Conservation (phyloP, 305 asterid genomes). For the Andrographis paniculata region DNA sequence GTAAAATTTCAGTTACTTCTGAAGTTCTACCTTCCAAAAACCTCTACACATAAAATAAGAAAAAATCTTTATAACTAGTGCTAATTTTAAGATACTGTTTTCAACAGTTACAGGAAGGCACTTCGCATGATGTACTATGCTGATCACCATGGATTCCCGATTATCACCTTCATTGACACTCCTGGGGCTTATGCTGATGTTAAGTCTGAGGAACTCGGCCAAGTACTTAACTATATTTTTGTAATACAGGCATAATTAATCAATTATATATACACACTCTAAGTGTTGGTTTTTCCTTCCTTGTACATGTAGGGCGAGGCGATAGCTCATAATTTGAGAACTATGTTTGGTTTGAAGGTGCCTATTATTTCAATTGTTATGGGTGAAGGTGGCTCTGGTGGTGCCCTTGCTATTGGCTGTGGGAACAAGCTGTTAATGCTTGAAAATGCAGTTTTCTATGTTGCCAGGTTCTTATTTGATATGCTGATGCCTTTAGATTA, state of each 20-base stretch:
- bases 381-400: conserved; percentile 98
- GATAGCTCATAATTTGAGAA: conserved; percentile 77
- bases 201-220: conserved; percentile 88
- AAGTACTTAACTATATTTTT: conserved; percentile 38
- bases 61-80: conserved; percentile 1
- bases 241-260: conserved; percentile 1
- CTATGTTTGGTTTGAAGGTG: conserved; percentile 92
- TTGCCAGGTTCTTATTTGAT: conserved; percentile 51
- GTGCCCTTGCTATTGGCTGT: conserved; percentile 94
- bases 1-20: neutral
- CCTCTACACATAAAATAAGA: conserved; percentile 6
- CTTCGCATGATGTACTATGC: conserved; percentile 96
- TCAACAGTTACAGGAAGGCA: conserved; percentile 89
- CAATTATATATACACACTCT: conserved; percentile 5
- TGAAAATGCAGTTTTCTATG: conserved; percentile 89
- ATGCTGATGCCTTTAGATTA: conserved; percentile 1
- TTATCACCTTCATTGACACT: conserved; percentile 87
- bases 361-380: conserved; percentile 76
- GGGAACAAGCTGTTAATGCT: conserved; percentile 84
- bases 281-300: conserved; percentile 9
- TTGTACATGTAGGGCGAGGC: conserved; percentile 69
- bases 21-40: conserved; percentile 6
- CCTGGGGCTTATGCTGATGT: conserved; percentile 99
- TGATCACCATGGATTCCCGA: conserved; percentile 96
- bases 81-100: conserved; percentile 21